Evolutionary conservation across 106 monocot genomes (phyloP).

Genomic region (Iris macrosiphon): DNA sequence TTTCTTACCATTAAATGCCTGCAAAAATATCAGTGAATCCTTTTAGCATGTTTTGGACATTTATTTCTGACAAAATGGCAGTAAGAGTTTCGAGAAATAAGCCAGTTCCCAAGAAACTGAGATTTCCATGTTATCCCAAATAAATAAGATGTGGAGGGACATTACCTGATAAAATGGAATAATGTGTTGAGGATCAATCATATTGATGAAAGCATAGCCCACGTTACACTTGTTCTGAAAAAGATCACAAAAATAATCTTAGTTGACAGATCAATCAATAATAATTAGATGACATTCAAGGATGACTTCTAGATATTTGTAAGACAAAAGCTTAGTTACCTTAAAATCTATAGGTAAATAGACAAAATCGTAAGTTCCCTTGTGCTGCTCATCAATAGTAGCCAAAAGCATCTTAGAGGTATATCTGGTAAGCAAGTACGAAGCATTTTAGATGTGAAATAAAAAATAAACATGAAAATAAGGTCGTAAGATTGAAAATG

Average conservation of each 20-base stretch:
- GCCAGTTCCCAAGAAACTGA: no score
- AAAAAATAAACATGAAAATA: not conserved
- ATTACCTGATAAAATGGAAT: constrained; percentile 59
- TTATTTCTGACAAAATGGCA: no score
- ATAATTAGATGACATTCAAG: constrained; percentile 6
- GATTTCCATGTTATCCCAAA: no score
- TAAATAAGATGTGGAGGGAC: not conserved
- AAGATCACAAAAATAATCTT: constrained; percentile 1
- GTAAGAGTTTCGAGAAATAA: no score
- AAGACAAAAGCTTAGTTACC: constrained; percentile 24
- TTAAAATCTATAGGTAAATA: constrained; percentile 97
- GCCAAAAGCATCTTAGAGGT: constrained; percentile 96
- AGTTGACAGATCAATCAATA: not conserved
- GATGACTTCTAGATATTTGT: not conserved
- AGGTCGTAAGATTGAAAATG: not conserved
- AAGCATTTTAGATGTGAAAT: not conserved
- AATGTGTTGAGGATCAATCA: constrained; percentile 56
- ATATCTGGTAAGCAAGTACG: constrained; percentile 39
- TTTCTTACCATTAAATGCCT: constrained; percentile 81
- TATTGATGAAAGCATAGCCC: constrained; percentile 97
- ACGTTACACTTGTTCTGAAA: constrained; percentile 96
- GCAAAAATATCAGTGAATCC: constrained; percentile 1
- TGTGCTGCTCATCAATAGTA: constrained; percentile 90
- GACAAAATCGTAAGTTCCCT: constrained; percentile 91
- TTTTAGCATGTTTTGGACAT: constrained; percentile 3